A percentile compares a stretch with the other conserved stretches of the same genome.
These are phyloP conservation scores for Aphelidium insulamus DNA, from an alignment of 371 early-diverging fungal genomes.

Conservation along the genomic window DNA sequence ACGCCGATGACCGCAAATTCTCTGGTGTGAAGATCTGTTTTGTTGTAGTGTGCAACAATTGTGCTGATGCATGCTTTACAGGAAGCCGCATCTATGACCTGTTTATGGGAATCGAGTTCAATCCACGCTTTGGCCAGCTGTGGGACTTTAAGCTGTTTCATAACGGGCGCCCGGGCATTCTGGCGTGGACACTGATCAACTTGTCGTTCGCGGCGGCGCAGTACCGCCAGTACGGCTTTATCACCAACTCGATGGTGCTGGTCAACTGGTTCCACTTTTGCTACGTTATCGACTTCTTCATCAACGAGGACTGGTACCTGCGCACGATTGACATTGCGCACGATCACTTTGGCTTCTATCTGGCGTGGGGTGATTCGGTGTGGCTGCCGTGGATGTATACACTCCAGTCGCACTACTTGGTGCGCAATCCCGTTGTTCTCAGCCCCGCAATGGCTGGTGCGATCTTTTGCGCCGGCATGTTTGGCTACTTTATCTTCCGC, in stretches of 20 bases:
- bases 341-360: conserved; percentile 55
- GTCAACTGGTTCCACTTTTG: conserved; percentile 40
- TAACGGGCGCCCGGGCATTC: conserved; percentile 59
- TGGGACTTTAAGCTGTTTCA: conserved; percentile 64
- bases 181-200: conserved; percentile 59
- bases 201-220: conserved; percentile 41
- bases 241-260: conserved; percentile 52
- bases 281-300: conserved; percentile 58
- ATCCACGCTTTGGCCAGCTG: conserved; percentile 41
- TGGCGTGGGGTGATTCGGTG: conserved; percentile 59
- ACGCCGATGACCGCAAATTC: conserved; percentile 57
- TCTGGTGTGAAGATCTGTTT: conserved; percentile 13
- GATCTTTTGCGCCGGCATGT: conserved; percentile 21
- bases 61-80: neutral
- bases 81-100: conserved; percentile 33
- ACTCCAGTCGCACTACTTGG: conserved; percentile 49
- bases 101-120: conserved; percentile 56
- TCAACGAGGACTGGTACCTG: conserved; percentile 63
- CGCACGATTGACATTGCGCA: conserved; percentile 49
- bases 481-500: conserved; percentile 57
- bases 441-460: conserved; percentile 15
- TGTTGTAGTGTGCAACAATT: neutral
- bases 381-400: conserved; percentile 67
- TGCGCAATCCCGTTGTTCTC: conserved; percentile 40
- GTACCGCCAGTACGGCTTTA: conserved; percentile 36